Evolutionary conservation across 164 flowering plant genomes (phyloP), one percentile per base, ranked within the genome.

Genomic region (Annona cherimola): DNA sequence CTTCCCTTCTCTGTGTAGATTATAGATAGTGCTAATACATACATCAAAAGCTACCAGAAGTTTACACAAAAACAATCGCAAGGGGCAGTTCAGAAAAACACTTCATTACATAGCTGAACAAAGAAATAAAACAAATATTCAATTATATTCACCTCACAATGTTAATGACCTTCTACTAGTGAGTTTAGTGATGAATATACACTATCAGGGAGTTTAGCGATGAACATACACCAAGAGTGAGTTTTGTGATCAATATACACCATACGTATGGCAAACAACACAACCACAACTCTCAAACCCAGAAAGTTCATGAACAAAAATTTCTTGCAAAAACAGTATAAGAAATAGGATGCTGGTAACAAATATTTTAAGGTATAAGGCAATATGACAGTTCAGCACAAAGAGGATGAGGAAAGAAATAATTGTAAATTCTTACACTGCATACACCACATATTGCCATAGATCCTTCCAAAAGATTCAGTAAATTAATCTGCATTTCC

Each of bases 381-480:
- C 9, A 50, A 50, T 16, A 26, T 26, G 35, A 26, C 35, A 0
- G 35, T 26, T 26, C 14, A 50, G 9, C 14, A 50, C 57, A 50
- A 1, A 50, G 57, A 50, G 57, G 14, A 50, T 8, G 57, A 50
- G 5, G 57, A 16, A 50, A 9, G 57, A 50, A 16, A 16, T 50
- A 11, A 9, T 9, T 9, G 4, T 16, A 42, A 46, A 55, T 40
- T 78, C 94, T 82, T 85, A 96, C 99, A 85, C 82, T 90, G 83
- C 99, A 96, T 79, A 89, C 83, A 75, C 93, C 85, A 77, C 98
- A 96, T 54, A 96, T 82, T 45, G 93, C 94, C 75, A 86, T 76
- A 73, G 90, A 88, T 55, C 86, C 94, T 86, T 88, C 94, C 75
- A 92, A 81, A 63, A 86, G 80, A 70, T 76, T 81, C 73, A 92